Evolutionary conservation across 1,139 yeast species (phyloP), one percentile per base, ranked within the genome.

Genomic region (Suhomyces guaymorum): DNA sequence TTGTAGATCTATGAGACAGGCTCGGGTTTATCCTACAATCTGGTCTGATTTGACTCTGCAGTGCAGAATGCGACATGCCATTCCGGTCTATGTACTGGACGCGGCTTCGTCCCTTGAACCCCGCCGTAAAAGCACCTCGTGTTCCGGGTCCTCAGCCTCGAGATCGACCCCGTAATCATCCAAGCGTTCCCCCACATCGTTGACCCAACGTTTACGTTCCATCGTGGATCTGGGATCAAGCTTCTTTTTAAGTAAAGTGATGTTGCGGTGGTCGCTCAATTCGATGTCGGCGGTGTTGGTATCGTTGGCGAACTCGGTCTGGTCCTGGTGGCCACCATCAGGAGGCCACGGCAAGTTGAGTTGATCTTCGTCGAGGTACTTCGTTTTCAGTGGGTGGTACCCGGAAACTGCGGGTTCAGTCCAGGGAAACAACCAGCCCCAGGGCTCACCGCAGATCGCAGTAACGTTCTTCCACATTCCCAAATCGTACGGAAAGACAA

Each of bases 91-190:
- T n/a, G n/a, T n/a, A n/a, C n/a, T n/a, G n/a, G n/a, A n/a, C n/a
- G n/a, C n/a, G n/a, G n/a, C n/a, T n/a, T n/a, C n/a, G n/a, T n/a
- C n/a, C n/a, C n/a, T n/a, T n/a, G n/a, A n/a, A n/a, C n/a, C n/a
- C n/a, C n/a, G n/a, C n/a, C n/a, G n/a, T 20, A 28, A 15, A 15
- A 33, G 19, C 11, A 24, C 32, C 15, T 33, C 37, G 13, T 24
- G 15, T 12, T 28, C 28, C 8, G 38, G 32, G 32, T 59, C 61
- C 47, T 80, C 89, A 1, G 81, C 78, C 3, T 81, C 88, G 4
- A 79, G 44, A 54, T 90, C 97, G 2, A 92, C 97, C 1, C 97
- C 97, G 56, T 78, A 89, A 59, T 88, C 96, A 28, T 73, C 73
- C 34, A 92, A 63, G 4, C 75, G 73, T 51, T 90, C 97, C 7